Base-by-base conservation (phyloP, 2,329 filamentous ascomycete genomes). In the Balansia obtecta region DNA sequence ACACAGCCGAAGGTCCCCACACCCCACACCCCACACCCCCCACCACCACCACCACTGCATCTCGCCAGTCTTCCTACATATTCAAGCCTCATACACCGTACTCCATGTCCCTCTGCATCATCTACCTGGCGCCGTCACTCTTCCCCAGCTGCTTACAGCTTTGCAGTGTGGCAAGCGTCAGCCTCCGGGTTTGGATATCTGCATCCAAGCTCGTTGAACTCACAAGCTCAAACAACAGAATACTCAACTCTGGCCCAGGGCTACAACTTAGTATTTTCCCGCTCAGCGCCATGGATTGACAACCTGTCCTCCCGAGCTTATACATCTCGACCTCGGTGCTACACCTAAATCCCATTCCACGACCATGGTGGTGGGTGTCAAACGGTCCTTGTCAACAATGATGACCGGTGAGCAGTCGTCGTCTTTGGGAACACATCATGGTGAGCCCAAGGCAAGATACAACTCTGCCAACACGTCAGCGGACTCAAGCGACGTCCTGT, bases 331-430 rank as follows among this genome's bases (percentile, higher is more conserved):
- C 27, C 27, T 27, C 27, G 8, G 27, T 37, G 34, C 34, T 10
- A 15, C 11, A 37, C 34, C 34, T 15, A 12, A 12, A 7, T 11
- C 34, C 30, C 18, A n/a, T 34, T 37, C 11, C 18, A 9, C 7
- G n/a, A 10, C 16, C 40, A 57, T 54, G 46, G 65, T 66, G 55
- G 65, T 68, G 13, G 68, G 68, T 49, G 62, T 71, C 50, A 72
- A 71, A 59, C 63, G 70, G 60, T 59, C 65, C 13, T 61, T 68
- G n/a, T 56, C 60, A 50, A 56, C 63, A 45, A 62, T 68, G 58
- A 59, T 65, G 50, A 58, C 60, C 46, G 58, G 63, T 43, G 62
- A 62, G 32, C 55, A 57, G 22, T 49, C 54, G 13, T 22, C 27
- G 18, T n/a, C 56, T 52, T 37, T 53, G 39, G 52, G 13, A 33